Conservation (phyloP, 2,329 filamentous ascomycete species). For the Penicillium sp. region DNA sequence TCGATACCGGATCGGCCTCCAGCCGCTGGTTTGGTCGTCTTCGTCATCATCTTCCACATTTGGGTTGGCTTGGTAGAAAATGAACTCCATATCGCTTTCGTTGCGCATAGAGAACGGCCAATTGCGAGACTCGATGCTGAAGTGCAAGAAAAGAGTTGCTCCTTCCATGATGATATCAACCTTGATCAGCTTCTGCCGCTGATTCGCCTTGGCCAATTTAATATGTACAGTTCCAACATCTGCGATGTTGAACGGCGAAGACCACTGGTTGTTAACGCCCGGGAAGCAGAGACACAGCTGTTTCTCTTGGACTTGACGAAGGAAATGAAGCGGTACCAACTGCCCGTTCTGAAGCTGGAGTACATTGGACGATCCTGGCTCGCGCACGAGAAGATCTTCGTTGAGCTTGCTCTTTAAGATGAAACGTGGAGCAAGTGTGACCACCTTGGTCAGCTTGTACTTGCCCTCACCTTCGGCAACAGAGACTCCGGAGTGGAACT, state of each 20-base stretch:
- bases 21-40: constrained; percentile 72
- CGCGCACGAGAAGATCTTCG: constrained; percentile 85
- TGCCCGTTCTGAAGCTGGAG: constrained; percentile 75
- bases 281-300: constrained; percentile 92
- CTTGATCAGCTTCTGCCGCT: constrained; percentile 82
- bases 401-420: constrained; percentile 89
- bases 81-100: constrained; percentile 93
- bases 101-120: constrained; percentile 99
- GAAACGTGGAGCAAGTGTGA: constrained; percentile 88
- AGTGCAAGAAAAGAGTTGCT: constrained; percentile 87
- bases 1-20: constrained; percentile 89
- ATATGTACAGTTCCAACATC: constrained; percentile 90
- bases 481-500: constrained; percentile 88
- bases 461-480: constrained; percentile 92
- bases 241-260: constrained; percentile 94
- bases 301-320: constrained; percentile 78
- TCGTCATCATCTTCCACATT: constrained; percentile 93
- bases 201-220: constrained; percentile 86
- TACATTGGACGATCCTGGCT: constrained; percentile 85
- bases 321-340: constrained; percentile 81
- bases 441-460: constrained; percentile 95
- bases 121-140: constrained; percentile 86
- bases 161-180: constrained; percentile 89
- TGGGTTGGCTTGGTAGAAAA: constrained; percentile 93
- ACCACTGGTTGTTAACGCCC: constrained; percentile 95